Conservation (phyloP, 2,329 filamentous ascomycete genomes). For the Aureobasidium lini region DNA sequence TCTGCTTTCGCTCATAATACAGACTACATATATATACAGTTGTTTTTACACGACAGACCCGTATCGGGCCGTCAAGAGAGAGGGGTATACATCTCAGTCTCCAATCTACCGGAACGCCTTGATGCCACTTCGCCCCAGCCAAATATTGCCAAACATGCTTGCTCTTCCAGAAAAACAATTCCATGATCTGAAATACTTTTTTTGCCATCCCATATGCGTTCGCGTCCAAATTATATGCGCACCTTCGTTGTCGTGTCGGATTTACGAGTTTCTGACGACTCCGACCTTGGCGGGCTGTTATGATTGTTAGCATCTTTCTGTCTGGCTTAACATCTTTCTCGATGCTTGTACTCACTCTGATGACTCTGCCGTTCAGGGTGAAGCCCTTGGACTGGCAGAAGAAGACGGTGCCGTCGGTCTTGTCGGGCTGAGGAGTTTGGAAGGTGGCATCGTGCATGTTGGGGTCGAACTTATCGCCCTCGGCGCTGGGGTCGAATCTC, state of each 20-base stretch:
- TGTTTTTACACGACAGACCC: constrained; percentile 10
- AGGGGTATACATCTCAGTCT: constrained; percentile 3
- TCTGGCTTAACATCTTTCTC: not conserved
- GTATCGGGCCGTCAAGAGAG: not conserved
- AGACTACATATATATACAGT: constrained; percentile 5
- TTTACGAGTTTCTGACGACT: constrained; percentile 73
- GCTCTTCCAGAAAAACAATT: not conserved
- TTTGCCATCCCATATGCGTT: not conserved
- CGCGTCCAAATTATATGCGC: not conserved
- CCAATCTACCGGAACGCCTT: constrained; percentile 10
- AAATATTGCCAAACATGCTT: constrained; percentile 6
- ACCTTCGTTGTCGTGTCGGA: not conserved
- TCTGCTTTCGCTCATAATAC: not conserved
- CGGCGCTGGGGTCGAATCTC: constrained; percentile 66
- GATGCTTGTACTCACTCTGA: constrained; percentile 48
- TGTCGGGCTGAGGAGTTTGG: constrained; percentile 77
- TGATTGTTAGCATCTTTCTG: constrained; percentile 6
- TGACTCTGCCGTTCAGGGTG: constrained; percentile 78
- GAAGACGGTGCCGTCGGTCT: constrained; percentile 87
- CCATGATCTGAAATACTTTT: not conserved
- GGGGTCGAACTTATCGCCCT: constrained; percentile 84
- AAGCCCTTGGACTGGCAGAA: constrained; percentile 94
- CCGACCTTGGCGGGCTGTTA: constrained; percentile 78
- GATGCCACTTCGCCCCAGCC: not conserved
- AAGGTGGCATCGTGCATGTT: constrained; percentile 96